These are phyloP conservation scores for Leccinum boreale DNA, from an alignment of 768 basidiomycete species.

Conservation along the genomic window DNA sequence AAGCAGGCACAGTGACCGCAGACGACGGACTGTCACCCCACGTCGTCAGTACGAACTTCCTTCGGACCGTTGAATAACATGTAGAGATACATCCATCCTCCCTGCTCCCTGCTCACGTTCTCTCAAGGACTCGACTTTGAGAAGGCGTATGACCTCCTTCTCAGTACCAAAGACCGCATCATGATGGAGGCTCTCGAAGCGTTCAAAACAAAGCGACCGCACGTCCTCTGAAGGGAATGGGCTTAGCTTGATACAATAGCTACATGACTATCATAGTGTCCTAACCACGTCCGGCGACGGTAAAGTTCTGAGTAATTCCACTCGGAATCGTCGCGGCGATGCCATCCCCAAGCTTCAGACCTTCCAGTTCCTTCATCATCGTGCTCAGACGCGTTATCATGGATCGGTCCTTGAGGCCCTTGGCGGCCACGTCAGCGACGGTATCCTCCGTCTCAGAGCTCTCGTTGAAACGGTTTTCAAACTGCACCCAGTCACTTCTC, in stretches of 20 bases:
- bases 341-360: slow-evolving; percentile 56
- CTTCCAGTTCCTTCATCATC: slow-evolving; percentile 88
- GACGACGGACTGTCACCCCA: too few relatives aligned
- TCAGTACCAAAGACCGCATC: slow-evolving; percentile 66
- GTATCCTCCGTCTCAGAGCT: slow-evolving; percentile 42
- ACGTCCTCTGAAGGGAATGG: slow-evolving; percentile 78
- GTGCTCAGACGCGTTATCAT: slow-evolving; percentile 70
- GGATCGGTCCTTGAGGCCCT: slow-evolving; percentile 53
- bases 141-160: slow-evolving; percentile 75
- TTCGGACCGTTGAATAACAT: too few relatives aligned
- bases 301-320: slow-evolving; percentile 55
- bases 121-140: slow-evolving; percentile 85
- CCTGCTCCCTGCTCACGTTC: neutral
- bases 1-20: too few relatives aligned
- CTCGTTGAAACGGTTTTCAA: slow-evolving; percentile 78
- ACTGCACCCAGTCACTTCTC: slow-evolving; percentile 87
- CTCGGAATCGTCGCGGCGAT: slow-evolving; percentile 56
- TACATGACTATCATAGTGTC: slow-evolving; percentile 13
- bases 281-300: slow-evolving; percentile 41
- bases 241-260: neutral
- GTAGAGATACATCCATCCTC: neutral
- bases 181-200: slow-evolving; percentile 73
- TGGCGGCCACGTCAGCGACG: slow-evolving; percentile 36
- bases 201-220: slow-evolving; percentile 79
- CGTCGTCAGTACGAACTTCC: too few relatives aligned